Evolutionary conservation across 2,329 filamentous ascomycete genomes (phyloP).

Genomic region (Fusarium denticulatum): DNA sequence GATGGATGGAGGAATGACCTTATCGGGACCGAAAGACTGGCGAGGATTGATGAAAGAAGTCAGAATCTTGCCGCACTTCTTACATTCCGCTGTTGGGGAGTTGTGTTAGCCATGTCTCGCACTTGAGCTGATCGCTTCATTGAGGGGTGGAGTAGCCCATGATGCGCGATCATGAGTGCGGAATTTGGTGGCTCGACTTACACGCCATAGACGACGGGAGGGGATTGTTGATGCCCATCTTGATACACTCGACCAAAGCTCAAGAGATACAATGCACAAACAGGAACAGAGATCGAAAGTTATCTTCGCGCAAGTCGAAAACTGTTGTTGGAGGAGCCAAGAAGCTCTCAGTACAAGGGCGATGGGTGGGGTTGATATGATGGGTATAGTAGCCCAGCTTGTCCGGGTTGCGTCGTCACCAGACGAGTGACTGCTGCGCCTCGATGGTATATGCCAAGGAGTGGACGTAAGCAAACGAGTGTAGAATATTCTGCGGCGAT

Average conservation of each 20-base stretch:
- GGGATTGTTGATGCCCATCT: constrained; percentile 73
- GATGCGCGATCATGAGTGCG: constrained; percentile 30
- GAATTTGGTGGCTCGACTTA: constrained; percentile 56
- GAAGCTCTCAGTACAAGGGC: constrained; percentile 26
- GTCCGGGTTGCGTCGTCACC: constrained; percentile 32
- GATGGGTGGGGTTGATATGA: constrained; percentile 32
- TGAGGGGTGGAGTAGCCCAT: constrained; percentile 31
- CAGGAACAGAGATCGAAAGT: background rate
- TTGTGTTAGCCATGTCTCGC: constrained; percentile 22
- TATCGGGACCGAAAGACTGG: constrained; percentile 94
- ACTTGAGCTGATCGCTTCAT: constrained; percentile 7
- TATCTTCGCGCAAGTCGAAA: background rate
- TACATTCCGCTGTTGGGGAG: constrained; percentile 81
- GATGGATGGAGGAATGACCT: constrained; percentile 91
- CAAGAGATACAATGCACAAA: background rate
- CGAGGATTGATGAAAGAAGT: constrained; percentile 93
- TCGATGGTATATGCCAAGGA: constrained; percentile 22
- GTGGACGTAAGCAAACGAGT: constrained; percentile 7
- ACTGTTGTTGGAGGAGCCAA: constrained; percentile 28
- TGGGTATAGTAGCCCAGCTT: constrained; percentile 23
- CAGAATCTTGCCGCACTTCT: constrained; percentile 95
- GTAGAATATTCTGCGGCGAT: background rate
- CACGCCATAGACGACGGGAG: constrained; percentile 74
- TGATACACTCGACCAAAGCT: background rate
- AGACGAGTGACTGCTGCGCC: constrained; percentile 31